Evolutionary conservation across 345 rosid species (phyloP), one percentile per base, ranked within the genome.

Genomic region (Salix purpurea): DNA sequence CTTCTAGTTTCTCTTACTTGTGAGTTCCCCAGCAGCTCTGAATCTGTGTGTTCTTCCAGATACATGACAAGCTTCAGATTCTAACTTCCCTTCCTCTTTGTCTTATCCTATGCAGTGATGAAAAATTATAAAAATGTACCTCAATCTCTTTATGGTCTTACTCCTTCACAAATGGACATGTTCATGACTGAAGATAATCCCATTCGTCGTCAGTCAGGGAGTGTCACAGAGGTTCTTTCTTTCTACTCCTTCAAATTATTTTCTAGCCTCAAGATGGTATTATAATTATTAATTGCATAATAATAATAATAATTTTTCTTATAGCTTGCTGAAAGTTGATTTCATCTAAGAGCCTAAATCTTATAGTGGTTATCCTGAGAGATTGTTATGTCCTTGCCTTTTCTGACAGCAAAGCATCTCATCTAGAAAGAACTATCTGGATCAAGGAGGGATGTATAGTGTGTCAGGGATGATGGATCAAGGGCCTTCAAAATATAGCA

Each of bases 121-220:
- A 91, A 90, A 23, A 93, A 95, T 85, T 95, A 76, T 87, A 93
- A 91, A 79, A 90, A 85, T 73, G 93, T 92, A 28, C 97, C 99
- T 0, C 80, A 76, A 39, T 81, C 80, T 84, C 89, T 95, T 67
- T 95, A 95, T 79, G 99, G 99, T 71, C 98, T 93, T 64, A 71
- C 83, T 74, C 86, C 93, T 69, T 83, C 94, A 68, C 99, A 96
- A 74, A 84, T 96, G 93, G 89, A 88, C 76, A 91, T 93, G 98
- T 91, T 96, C 88, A 89, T 90, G 97, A 89, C 94, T 0, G 96
- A 90, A 83, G 94, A 90, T 82, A 90, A 87, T 83, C 97, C 91
- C 52, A 77, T 79, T 13, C 85, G 87, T 67, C 82, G 87, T 77
- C 96, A 89, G 77, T 76, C 97, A 3, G 94, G 86, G 80, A 85